Evolutionary conservation across 2,329 filamentous ascomycete species (phyloP).

Genomic region (Fusarium praegraminearum): DNA sequence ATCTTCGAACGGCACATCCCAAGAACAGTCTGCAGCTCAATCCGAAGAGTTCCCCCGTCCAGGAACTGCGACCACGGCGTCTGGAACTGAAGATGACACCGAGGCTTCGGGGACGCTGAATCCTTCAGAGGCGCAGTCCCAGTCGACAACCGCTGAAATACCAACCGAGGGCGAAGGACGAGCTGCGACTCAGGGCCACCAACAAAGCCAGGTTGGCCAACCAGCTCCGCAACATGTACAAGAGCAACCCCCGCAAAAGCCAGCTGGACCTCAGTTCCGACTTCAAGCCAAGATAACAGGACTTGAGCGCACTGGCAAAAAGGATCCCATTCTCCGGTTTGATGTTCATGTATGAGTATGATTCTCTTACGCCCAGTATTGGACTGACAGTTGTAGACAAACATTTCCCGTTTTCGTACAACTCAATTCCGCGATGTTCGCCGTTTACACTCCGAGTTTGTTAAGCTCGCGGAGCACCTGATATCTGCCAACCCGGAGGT

Average conservation of each 20-base stretch:
- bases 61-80: conserved; percentile 60
- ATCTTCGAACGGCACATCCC: conserved; percentile 58
- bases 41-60: conserved; percentile 60
- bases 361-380: not conserved
- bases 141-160: conserved; percentile 33
- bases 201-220: conserved; percentile 45
- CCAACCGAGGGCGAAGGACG: conserved; percentile 27
- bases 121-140: conserved; percentile 33
- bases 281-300: conserved; percentile 95
- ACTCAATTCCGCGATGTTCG: conserved; percentile 98
- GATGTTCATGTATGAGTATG: conserved; percentile 83
- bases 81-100: conserved; percentile 58
- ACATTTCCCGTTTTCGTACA: conserved; percentile 96
- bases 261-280: conserved; percentile 78
- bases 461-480: conserved; percentile 94
- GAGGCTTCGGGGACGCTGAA: conserved; percentile 50
- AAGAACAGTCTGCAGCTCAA: conserved; percentile 51
- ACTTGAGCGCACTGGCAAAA: conserved; percentile 91
- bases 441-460: conserved; percentile 93
- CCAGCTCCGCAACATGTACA: conserved; percentile 47
- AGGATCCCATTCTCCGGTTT: conserved; percentile 93
- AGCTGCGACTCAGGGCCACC: conserved; percentile 44
- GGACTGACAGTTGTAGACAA: conserved; percentile 75
- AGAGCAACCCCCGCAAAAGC: conserved; percentile 65
- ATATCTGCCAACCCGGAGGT: conserved; percentile 98